Base-by-base conservation (phyloP, 2,329 filamentous ascomycete genomes). In the Emergomyces orientalis region DNA sequence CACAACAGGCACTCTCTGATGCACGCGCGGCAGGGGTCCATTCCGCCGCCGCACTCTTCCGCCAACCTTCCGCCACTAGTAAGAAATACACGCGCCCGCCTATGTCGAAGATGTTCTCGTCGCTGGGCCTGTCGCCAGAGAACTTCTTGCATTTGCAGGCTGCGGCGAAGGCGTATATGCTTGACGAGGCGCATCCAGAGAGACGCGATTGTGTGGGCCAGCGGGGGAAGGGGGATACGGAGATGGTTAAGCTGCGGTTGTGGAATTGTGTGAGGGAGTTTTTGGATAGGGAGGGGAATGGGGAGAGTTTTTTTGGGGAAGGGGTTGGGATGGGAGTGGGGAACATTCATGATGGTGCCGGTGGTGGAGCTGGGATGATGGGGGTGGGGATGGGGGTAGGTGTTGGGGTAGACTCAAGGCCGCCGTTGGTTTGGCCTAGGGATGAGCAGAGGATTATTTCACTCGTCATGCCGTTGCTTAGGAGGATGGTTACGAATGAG, bases 401-500 rank as follows among this genome's bases (percentile, higher is more conserved):
- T 74, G 11, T 54, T 32, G 51, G 51, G 27, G 30, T 11, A 2
- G 30, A 32, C 14, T 54, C 51, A n/a, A 32, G 51, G 30, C 30
- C 51, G 4, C 51, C 51, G 6, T 22, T 81, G 62, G 71, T 80
- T 17, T 85, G 82, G 82, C 82, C 83, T 3, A 74, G 76, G 56
- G 81, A 85, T 66, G 78, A 78, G 59, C 80, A 82, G 62, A 80
- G 80, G 64, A 82, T 85, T 59, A 81, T 85, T 49, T 76, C 79
- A n/a, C 72, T 83, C 27, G 79, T 84, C n/a, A 84, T 82, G 65
- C 82, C 82, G 14, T 70, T 85, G 55, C 73, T 85, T 63, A 73
- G 82, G 63, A 76, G 82, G 30, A 84, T 85, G 81, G 82, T 85
- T 14, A 84, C 82, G 19, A 85, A 85, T 63, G 83, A 85, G 69